Evolutionary conservation across 257 asterid genomes (phyloP).

Genomic region (Coffea canephora): DNA sequence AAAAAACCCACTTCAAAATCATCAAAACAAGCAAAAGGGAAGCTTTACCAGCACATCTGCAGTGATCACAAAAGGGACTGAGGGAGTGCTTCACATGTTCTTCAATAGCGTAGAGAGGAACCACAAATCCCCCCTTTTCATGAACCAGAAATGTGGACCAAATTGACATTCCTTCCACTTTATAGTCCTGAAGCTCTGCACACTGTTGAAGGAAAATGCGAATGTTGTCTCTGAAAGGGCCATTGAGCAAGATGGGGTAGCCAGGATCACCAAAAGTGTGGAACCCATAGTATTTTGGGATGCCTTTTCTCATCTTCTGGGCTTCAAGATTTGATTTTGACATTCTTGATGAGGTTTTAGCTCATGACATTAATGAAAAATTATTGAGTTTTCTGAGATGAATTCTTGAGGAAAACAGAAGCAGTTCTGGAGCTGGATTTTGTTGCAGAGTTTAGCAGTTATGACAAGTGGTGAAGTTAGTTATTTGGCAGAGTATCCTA

Average conservation of each 20-base stretch:
- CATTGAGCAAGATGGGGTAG: conserved; percentile 39
- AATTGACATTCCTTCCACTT: conserved; percentile 54
- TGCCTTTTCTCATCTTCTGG: conserved; percentile 28
- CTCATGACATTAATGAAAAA: conserved; percentile 16
- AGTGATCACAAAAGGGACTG: conserved; percentile 65
- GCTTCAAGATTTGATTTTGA: conserved; percentile 20
- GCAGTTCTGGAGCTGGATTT: conserved; percentile 23
- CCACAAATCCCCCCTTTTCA: conserved; percentile 51
- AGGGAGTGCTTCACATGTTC: conserved; percentile 53
- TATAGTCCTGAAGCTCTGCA: conserved; percentile 53
- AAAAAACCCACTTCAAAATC: conserved; percentile 6
- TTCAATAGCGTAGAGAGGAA: conserved; percentile 78
- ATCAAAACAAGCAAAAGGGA: conserved; percentile 13
- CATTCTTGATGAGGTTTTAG: conserved; percentile 26
- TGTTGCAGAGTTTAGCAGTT: conserved; percentile 32
- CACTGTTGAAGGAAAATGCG: conserved; percentile 60
- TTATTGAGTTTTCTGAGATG: not conserved
- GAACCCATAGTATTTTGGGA: conserved; percentile 50
- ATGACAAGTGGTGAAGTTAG: conserved; percentile 9
- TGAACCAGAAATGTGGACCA: conserved; percentile 73
- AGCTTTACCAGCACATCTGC: conserved; percentile 65
- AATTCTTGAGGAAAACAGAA: conserved; percentile 15
- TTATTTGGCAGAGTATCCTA: not conserved
- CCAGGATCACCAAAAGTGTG: conserved; percentile 64
- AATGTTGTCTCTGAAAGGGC: conserved; percentile 69